Evolutionary conservation across 495 filamentous ascomycete genomes (phyloP).

Genomic region (Xylaria venustula): DNA sequence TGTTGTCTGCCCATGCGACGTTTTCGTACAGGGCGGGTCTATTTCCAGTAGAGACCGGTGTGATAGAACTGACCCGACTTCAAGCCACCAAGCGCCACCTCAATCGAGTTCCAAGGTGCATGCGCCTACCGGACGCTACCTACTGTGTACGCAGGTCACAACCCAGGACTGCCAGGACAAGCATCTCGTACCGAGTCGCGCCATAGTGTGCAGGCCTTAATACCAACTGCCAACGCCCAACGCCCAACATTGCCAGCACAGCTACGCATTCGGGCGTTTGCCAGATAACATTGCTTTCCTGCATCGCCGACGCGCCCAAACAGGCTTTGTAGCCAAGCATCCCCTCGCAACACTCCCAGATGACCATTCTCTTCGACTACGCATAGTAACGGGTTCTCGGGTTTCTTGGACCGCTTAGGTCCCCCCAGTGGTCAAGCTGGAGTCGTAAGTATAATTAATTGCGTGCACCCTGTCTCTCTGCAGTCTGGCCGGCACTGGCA

Average conservation of each 20-base stretch:
- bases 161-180: neutral
- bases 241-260: neutral
- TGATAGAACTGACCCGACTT: neutral
- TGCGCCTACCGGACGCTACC: neutral
- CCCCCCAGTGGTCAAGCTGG: constrained; percentile 36
- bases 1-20: neutral
- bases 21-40: neutral
- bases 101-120: neutral
- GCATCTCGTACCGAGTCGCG: neutral
- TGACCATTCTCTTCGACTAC: constrained; percentile 20
- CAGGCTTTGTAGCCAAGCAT: constrained; percentile 11
- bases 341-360: constrained; percentile 17
- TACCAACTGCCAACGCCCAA: neutral
- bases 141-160: no score
- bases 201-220: neutral
- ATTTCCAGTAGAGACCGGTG: neutral
- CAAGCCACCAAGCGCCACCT: constrained; percentile 6
- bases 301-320: constrained; percentile 10
- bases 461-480: neutral
- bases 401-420: constrained; percentile 26
- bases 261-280: neutral
- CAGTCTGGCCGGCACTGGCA: neutral
- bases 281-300: constrained; percentile 9
- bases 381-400: constrained; percentile 21
- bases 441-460: constrained; percentile 27